Evolutionary conservation across 2,329 filamentous ascomycete species (phyloP).

Genomic region (Verticillium albo-atrum): DNA sequence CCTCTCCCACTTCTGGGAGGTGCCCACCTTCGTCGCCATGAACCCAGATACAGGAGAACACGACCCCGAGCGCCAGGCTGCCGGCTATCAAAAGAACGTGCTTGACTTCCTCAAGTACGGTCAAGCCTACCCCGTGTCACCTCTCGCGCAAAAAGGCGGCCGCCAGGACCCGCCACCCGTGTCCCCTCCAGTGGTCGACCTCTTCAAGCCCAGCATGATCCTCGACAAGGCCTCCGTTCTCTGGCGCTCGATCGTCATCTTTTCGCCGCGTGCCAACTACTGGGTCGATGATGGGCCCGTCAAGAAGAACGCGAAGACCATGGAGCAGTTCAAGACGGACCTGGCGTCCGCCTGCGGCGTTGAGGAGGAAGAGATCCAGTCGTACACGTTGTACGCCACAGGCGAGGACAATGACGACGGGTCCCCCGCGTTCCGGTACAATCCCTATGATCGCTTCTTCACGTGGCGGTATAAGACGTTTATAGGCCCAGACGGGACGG

Average conservation of each 20-base stretch:
- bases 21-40: background rate
- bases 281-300: background rate
- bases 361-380: background rate
- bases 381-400: background rate
- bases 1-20: background rate
- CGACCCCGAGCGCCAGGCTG: background rate
- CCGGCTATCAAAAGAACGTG: background rate
- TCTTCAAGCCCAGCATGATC: constrained; percentile 29
- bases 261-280: background rate
- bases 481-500: background rate
- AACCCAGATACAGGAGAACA: background rate
- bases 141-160: background rate
- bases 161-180: background rate
- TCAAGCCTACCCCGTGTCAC: background rate
- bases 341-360: background rate
- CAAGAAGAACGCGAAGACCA: background rate
- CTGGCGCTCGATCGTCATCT: background rate
- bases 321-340: background rate
- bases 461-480: background rate
- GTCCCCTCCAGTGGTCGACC: constrained; percentile 10
- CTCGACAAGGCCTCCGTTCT: constrained; percentile 4
- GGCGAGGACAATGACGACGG: background rate
- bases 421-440: background rate
- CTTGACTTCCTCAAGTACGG: background rate
- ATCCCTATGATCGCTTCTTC: background rate